Evolutionary conservation across 2,329 filamentous ascomycete genomes (phyloP).

Genomic region (Massarina eburnea): DNA sequence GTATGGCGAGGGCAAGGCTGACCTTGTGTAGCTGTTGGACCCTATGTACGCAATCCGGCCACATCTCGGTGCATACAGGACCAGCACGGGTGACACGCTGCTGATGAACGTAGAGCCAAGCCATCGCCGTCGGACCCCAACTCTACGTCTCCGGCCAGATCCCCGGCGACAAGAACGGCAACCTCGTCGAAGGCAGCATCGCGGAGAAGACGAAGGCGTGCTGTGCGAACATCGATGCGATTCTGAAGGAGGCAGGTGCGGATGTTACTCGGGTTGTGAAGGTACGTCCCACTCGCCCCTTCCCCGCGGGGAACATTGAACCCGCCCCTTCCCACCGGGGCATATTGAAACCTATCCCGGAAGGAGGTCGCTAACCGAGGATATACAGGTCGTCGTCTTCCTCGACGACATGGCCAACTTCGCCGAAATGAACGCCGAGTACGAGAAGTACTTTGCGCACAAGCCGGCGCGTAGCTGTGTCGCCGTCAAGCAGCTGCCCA

Average conservation of each 20-base stretch:
- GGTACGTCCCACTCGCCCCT: slow-evolving; percentile 48
- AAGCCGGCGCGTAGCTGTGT: slow-evolving; percentile 90
- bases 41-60: slow-evolving; percentile 51
- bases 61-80: no score
- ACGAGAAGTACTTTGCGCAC: slow-evolving; percentile 77
- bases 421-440: slow-evolving; percentile 80
- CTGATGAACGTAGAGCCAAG: slow-evolving; percentile 47
- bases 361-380: not conserved
- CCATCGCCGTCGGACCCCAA: slow-evolving; percentile 67
- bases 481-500: slow-evolving; percentile 84
- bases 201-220: slow-evolving; percentile 70
- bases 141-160: slow-evolving; percentile 78
- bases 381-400: slow-evolving; percentile 65
- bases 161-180: slow-evolving; percentile 65
- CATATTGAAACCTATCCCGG: no score
- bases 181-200: slow-evolving; percentile 65
- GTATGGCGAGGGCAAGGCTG: slow-evolving; percentile 2
- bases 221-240: slow-evolving; percentile 79
- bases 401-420: slow-evolving; percentile 90
- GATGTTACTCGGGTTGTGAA: slow-evolving; percentile 82
- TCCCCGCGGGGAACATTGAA: not conserved
- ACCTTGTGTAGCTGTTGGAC: slow-evolving; percentile 41
- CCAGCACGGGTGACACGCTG: no score
- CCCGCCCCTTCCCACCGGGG: not conserved
- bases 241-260: slow-evolving; percentile 80